Percentiles rank a stretch among this genome's conserved stretches.
Evolutionary conservation across 306 rosid genomes (phyloP).

Genomic region (Malus domestica): DNA sequence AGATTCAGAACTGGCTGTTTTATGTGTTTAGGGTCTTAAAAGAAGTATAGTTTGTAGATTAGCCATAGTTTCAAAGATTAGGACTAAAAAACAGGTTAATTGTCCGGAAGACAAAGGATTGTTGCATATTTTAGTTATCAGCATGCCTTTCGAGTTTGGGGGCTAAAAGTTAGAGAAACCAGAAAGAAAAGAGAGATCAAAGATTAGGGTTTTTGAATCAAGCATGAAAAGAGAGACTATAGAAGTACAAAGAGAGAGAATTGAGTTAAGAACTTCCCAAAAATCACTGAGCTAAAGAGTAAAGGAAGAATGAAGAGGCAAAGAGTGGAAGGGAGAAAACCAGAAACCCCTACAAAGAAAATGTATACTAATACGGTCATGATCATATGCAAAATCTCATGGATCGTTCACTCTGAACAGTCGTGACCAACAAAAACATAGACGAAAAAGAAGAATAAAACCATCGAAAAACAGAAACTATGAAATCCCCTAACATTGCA

Average conservation of each 20-base stretch:
- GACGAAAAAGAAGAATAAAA: neutral
- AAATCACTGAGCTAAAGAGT: neutral
- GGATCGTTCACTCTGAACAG: neutral
- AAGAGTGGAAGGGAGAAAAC: neutral
- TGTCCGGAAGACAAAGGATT: neutral
- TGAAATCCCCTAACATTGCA: neutral
- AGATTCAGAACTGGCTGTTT: neutral
- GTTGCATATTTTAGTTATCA: neutral
- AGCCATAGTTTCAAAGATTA: neutral
- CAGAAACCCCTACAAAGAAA: neutral
- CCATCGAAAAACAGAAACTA: neutral
- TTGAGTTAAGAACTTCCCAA: neutral
- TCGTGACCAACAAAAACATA: neutral
- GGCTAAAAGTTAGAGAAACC: neutral
- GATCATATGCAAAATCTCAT: neutral
- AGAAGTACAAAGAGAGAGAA: neutral
- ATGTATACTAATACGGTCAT: neutral
- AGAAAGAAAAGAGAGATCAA: neutral
- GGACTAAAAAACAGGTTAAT: neutral
- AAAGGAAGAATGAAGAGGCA: neutral
- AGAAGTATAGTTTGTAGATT: neutral
- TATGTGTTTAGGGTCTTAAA: neutral
- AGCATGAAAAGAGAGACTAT: neutral
- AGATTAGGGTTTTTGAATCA: neutral
- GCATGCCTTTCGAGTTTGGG: neutral